phyloP scores from a whole-genome alignment of 2,329 filamentous ascomycete genomes.

The Simplicillium aogashimaense region DNA sequence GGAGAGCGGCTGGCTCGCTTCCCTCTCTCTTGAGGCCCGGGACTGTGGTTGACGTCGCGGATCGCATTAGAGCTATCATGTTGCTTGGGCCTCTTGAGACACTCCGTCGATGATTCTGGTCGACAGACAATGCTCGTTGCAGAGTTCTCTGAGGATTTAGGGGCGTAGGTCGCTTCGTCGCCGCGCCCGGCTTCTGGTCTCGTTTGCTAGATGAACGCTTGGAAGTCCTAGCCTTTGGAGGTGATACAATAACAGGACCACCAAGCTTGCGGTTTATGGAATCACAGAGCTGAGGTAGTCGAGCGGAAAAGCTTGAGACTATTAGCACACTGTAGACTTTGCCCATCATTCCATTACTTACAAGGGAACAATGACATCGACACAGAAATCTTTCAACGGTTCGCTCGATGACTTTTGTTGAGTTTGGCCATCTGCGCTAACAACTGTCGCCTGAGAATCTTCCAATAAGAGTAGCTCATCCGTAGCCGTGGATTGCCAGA shows the following conservation, averaged over 20 bases:
- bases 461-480: slow-evolving; percentile 43
- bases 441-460: slow-evolving; percentile 31
- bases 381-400: slow-evolving; percentile 64
- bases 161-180: slow-evolving; percentile 34
- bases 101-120: slow-evolving; percentile 41
- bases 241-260: slow-evolving; percentile 53
- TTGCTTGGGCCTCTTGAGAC: slow-evolving; percentile 47
- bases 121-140: slow-evolving; percentile 52
- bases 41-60: slow-evolving; percentile 52
- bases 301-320: slow-evolving; percentile 54
- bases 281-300: slow-evolving; percentile 62
- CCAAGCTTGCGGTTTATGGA: slow-evolving; percentile 67
- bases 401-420: slow-evolving; percentile 40
- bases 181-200: slow-evolving; percentile 41
- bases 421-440: slow-evolving; percentile 22
- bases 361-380: slow-evolving; percentile 75
- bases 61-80: slow-evolving; percentile 55
- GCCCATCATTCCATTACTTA: slow-evolving; percentile 26
- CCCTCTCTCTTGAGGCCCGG: slow-evolving; percentile 57
- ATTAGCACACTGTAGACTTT: slow-evolving; percentile 20
- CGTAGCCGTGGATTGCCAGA: slow-evolving; percentile 69
- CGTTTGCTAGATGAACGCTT: slow-evolving; percentile 31
- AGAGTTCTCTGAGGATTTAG: slow-evolving; percentile 40
- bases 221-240: slow-evolving; percentile 37
- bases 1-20: slow-evolving; percentile 47